Evolutionary conservation across 2,329 filamentous ascomycete species (phyloP).

Genomic region (Venturia oleaginea): DNA sequence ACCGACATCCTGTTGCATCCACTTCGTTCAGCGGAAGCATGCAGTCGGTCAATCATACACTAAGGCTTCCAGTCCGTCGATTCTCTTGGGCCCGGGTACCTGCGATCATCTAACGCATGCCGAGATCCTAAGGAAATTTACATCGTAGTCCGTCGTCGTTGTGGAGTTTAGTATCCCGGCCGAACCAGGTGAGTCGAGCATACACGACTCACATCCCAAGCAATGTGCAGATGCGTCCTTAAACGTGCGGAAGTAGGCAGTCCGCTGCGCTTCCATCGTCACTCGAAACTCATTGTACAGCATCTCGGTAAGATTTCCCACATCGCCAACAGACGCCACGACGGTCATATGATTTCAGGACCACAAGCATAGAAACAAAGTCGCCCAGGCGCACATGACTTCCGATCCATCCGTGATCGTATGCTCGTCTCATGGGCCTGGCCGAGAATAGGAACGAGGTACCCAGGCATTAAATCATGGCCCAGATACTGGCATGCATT

Average conservation of each 20-base stretch:
- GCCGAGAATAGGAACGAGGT: constrained; percentile 2
- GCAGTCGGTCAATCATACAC: neutral
- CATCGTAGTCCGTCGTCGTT: neutral
- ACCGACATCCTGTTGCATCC: neutral
- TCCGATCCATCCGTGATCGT: neutral
- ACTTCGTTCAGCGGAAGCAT: neutral
- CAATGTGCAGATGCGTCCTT: neutral
- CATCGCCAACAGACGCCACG: neutral
- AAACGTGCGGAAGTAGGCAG: neutral
- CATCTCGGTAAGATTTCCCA: neutral
- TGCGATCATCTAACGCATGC: neutral
- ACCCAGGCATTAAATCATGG: neutral
- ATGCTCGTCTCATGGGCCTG: neutral
- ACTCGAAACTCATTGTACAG: neutral
- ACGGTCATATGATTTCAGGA: neutral
- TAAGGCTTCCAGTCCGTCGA: neutral
- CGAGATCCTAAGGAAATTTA: neutral
- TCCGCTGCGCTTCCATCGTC: neutral
- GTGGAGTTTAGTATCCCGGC: neutral
- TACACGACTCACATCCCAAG: neutral
- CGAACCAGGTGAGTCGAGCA: neutral
- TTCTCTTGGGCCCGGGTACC: neutral
- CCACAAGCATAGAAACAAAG: neutral
- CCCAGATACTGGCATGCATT: neutral
- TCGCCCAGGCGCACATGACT: neutral